Percentiles rank a stretch among this genome's conserved stretches.
Conservation (phyloP, 1,284 basidiomycete genomes). For the Mrakiaceae sp. region DNA sequence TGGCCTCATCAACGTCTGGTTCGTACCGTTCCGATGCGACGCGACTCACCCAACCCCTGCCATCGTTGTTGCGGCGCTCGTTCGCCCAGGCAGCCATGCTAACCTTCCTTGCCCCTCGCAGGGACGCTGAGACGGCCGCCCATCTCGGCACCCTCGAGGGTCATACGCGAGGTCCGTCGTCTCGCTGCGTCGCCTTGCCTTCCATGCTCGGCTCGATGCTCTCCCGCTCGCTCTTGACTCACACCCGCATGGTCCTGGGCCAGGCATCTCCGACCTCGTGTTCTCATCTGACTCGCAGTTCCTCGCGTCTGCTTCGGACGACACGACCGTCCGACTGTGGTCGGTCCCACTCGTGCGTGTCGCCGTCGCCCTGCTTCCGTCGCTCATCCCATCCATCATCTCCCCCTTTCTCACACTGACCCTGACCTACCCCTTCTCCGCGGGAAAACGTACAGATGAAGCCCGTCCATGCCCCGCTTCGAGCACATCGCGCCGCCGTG, state of each 20-base stretch:
- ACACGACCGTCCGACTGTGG: constrained; percentile 75
- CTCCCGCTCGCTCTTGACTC: no score
- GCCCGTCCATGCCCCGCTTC: constrained; percentile 9
- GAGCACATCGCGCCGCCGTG: constrained; percentile 83
- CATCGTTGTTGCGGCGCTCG: no score
- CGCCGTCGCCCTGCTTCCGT: not conserved
- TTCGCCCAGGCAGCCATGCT: no score
- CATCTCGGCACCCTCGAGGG: constrained; percentile 21
- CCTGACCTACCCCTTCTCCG: not conserved
- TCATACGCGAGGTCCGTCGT: constrained; percentile 5
- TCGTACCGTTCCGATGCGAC: constrained; percentile 5
- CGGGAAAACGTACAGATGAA: constrained; percentile 39
- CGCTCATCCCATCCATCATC: not conserved
- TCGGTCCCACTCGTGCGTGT: constrained; percentile 50
- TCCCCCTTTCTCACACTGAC: not conserved
- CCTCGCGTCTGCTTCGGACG: constrained; percentile 81
- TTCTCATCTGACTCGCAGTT: constrained; percentile 72
- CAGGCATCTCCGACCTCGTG: constrained; percentile 74
- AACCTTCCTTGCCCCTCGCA: constrained; percentile 1
- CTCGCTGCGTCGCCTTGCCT: not conserved
- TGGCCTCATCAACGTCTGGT: constrained; percentile 32
- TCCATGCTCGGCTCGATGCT: not conserved
- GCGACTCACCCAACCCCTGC: not conserved
- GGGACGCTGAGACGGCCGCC: constrained; percentile 25
- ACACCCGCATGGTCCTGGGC: no score